phyloP scores from a whole-genome alignment of 2,329 filamentous ascomycete genomes.

The Phoma herbarum region DNA sequence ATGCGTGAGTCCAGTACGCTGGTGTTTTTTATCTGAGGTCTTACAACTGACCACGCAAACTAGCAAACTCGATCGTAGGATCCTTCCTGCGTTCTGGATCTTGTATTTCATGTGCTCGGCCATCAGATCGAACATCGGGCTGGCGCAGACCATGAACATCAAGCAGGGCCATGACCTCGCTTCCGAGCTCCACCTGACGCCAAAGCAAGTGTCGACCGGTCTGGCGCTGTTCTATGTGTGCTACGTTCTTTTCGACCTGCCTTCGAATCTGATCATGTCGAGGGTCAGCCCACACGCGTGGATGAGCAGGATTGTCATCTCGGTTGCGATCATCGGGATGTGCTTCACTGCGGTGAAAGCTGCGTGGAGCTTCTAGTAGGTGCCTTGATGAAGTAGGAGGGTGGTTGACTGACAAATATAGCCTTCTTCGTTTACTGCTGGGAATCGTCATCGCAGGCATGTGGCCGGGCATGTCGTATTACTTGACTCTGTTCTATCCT shows the following conservation, averaged over 20 bases:
- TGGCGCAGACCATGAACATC: constrained; percentile 93
- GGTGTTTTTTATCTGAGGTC: background rate
- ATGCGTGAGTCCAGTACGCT: constrained; percentile 40
- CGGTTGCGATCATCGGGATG: constrained; percentile 82
- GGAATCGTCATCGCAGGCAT: constrained; percentile 90
- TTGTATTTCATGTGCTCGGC: constrained; percentile 93
- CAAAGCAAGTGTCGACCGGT: constrained; percentile 82
- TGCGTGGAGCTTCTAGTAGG: constrained; percentile 83
- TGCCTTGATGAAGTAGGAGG: background rate
- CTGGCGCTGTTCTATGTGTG: constrained; percentile 90
- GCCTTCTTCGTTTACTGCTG: constrained; percentile 81
- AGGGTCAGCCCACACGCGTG: constrained; percentile 83
- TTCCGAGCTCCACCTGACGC: constrained; percentile 71
- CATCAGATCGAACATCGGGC: constrained; percentile 88
- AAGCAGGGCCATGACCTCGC: constrained; percentile 76
- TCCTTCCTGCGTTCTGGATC: constrained; percentile 81
- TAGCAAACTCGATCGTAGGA: constrained; percentile 66
- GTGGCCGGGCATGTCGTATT: constrained; percentile 96
- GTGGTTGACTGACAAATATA: constrained; percentile 13
- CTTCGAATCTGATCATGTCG: constrained; percentile 89
- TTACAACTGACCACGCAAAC: background rate
- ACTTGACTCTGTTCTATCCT: constrained; percentile 90
- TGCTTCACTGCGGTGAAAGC: constrained; percentile 84
- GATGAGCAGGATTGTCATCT: constrained; percentile 92
- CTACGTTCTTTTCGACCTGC: constrained; percentile 89